Evolutionary conservation across 805 yeast genomes (phyloP).

Genomic region (Alloascoidea hylecoeti): DNA sequence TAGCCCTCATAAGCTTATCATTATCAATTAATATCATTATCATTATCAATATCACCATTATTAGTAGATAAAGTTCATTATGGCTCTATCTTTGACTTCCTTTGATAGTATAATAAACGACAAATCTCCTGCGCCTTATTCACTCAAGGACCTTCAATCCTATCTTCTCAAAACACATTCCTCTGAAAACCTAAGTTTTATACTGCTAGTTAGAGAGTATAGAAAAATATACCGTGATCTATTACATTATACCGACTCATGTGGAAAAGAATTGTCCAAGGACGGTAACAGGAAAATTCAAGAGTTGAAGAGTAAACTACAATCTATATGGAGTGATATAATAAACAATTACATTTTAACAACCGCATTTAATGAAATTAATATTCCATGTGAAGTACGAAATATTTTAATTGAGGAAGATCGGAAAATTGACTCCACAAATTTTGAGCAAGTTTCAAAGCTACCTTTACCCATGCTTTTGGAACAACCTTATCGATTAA

Average conservation of each 20-base stretch:
- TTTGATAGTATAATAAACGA: neutral
- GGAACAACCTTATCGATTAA: neutral
- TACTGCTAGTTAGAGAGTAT: neutral
- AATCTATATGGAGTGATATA: neutral
- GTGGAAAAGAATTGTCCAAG: no score
- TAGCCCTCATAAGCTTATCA: neutral
- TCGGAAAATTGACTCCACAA: neutral
- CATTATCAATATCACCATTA: no score
- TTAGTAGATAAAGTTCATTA: no score
- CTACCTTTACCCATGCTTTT: neutral
- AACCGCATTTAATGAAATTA: neutral
- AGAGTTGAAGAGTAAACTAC: neutral
- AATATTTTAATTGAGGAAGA: neutral
- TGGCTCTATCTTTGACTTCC: no score
- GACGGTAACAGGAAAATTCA: neutral
- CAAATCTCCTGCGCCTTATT: neutral
- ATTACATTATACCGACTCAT: neutral
- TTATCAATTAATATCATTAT: neutral
- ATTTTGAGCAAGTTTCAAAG: neutral
- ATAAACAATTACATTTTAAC: neutral
- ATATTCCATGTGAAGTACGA: neutral
- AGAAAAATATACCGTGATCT: neutral
- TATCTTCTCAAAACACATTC: neutral
- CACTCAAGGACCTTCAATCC: neutral
- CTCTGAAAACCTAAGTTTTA: neutral